A percentile compares a stretch with the other conserved stretches of the same genome.
Evolutionary conservation across 345 rosid genomes (phyloP).

Genomic region (Crucihimalaya himalaica): DNA sequence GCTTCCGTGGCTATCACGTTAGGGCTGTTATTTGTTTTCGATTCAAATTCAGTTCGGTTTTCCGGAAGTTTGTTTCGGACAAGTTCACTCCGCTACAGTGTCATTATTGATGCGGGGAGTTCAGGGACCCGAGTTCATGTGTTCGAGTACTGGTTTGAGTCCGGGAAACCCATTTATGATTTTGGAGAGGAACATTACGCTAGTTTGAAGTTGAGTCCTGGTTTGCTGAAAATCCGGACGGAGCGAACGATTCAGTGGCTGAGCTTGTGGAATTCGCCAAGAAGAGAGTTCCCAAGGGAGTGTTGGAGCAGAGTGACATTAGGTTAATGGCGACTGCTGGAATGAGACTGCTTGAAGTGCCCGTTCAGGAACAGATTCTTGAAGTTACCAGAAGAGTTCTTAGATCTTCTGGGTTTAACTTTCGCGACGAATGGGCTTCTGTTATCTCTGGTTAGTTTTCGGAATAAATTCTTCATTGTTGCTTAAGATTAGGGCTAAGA

Average conservation of each 20-base stretch:
- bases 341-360: constrained; percentile 63
- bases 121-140: constrained; percentile 76
- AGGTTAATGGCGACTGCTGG: constrained; percentile 97
- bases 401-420: constrained; percentile 65
- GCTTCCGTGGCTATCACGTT: constrained; percentile 32
- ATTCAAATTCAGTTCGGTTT: constrained; percentile 26
- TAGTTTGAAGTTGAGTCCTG: constrained; percentile 70
- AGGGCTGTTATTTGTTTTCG: constrained; percentile 34
- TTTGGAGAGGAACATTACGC: constrained; percentile 47
- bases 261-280: constrained; percentile 73
- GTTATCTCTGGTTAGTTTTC: constrained; percentile 67
- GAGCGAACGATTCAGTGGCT: constrained; percentile 55
- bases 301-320: constrained; percentile 73
- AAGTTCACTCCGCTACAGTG: constrained; percentile 35
- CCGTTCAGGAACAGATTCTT: constrained; percentile 60
- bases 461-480: not conserved
- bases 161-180: constrained; percentile 46
- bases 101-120: constrained; percentile 79
- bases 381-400: constrained; percentile 55
- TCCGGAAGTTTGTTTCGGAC: not conserved
- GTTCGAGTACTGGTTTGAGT: constrained; percentile 41
- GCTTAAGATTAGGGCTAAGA: too few species aligned
- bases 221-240: constrained; percentile 62
- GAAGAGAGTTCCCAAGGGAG: constrained; percentile 51
- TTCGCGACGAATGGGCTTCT: constrained; percentile 67